Evolutionary conservation across 768 basidiomycete species (phyloP).

Genomic region (Pholiota microspora): DNA sequence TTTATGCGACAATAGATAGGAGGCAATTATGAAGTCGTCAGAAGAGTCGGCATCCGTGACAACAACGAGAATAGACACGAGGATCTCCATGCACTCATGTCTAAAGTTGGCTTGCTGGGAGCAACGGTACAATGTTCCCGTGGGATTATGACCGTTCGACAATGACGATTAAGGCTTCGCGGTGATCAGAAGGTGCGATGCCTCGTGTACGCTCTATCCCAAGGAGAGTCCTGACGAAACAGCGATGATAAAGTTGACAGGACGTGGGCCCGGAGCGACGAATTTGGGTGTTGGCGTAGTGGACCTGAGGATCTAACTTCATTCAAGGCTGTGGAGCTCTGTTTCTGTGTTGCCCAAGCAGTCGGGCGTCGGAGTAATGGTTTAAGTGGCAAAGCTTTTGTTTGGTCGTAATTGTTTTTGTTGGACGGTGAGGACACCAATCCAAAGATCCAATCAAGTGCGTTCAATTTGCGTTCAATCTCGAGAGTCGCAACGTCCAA

Average conservation of each 20-base stretch:
- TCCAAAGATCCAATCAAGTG: no score
- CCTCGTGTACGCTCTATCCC: not conserved
- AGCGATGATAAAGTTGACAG: not conserved
- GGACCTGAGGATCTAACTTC: no score
- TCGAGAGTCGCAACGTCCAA: no score
- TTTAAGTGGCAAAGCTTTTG: not conserved
- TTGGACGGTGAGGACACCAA: not conserved
- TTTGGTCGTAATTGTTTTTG: not conserved
- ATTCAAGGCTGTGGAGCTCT: no score
- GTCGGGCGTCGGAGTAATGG: no score
- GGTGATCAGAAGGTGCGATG: not conserved
- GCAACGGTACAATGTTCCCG: not conserved
- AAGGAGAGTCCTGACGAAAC: not conserved
- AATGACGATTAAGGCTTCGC: not conserved
- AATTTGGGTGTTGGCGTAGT: no score
- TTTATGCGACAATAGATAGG: not conserved
- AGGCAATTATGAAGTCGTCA: not conserved
- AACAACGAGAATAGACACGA: not conserved
- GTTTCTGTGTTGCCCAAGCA: no score
- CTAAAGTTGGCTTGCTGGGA: not conserved
- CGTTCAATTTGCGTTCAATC: no score
- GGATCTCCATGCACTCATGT: not conserved
- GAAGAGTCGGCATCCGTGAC: not conserved
- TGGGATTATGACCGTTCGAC: not conserved
- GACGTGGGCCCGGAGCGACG: not conserved